A percentile compares a stretch with the other conserved stretches of the same genome.
These are phyloP conservation scores for Aspergillus sp. DNA, from an alignment of 2,329 filamentous ascomycete genomes.

Conservation along the genomic window DNA sequence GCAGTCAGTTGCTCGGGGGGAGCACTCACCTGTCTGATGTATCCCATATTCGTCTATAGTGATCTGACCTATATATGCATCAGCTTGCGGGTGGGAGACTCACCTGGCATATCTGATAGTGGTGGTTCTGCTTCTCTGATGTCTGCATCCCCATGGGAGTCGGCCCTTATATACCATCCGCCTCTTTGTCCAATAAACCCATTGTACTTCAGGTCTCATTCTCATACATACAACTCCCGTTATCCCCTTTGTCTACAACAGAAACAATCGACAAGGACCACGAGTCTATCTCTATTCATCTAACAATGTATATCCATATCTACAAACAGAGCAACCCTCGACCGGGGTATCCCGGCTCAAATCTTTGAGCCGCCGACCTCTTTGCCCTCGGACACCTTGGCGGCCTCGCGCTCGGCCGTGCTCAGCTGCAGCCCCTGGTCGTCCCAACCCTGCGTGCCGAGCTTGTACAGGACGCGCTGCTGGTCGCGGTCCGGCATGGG, in stretches of 20 bases:
- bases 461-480: conserved; percentile 39
- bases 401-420: conserved; percentile 32
- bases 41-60: not conserved
- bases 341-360: not conserved
- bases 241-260: not conserved
- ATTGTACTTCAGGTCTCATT: not conserved
- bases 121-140: not conserved
- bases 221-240: not conserved
- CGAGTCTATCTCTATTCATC: not conserved
- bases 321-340: not conserved
- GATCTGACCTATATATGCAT: not conserved
- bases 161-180: not conserved
- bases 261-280: not conserved
- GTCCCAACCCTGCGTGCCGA: conserved; percentile 43
- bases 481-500: conserved; percentile 33
- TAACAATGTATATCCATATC: not conserved
- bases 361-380: conserved; percentile 31
- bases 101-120: not conserved
- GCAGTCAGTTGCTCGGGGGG: not conserved
- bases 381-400: conserved; percentile 32
- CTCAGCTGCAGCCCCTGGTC: conserved; percentile 42
- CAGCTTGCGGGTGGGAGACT: not conserved
- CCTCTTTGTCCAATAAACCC: not conserved
- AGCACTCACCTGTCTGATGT: not conserved
- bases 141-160: not conserved